These are phyloP conservation scores for Epichloe aotearoae DNA, from an alignment of 2,329 filamentous ascomycete species.

Conservation along the genomic window DNA sequence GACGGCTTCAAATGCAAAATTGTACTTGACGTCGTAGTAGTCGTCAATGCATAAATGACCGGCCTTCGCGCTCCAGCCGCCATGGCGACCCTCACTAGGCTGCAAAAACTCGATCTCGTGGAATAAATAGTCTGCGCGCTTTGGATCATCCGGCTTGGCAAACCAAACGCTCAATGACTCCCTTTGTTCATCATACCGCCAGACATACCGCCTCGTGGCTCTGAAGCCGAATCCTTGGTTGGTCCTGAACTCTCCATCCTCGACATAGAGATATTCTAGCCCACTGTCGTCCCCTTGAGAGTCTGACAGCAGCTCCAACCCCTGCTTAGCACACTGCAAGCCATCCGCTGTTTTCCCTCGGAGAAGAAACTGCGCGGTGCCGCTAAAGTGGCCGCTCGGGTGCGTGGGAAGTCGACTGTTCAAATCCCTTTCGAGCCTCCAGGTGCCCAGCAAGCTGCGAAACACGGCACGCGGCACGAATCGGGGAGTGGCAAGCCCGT, in stretches of 20 bases:
- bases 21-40: constrained; percentile 56
- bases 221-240: constrained; percentile 42
- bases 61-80: constrained; percentile 50
- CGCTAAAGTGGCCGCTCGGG: constrained; percentile 51
- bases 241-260: constrained; percentile 52
- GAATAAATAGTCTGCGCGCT: constrained; percentile 58
- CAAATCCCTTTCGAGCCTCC: constrained; percentile 49
- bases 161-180: constrained; percentile 64
- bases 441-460: constrained; percentile 54
- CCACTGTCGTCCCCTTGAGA: constrained; percentile 21
- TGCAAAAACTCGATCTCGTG: constrained; percentile 54
- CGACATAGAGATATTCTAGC: constrained; percentile 55
- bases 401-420: constrained; percentile 40
- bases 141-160: constrained; percentile 47
- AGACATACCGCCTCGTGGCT: constrained; percentile 55
- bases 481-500: constrained; percentile 27
- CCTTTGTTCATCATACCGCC: constrained; percentile 49
- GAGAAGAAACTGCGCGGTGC: constrained; percentile 51
- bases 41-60: constrained; percentile 60
- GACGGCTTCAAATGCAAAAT: constrained; percentile 48
- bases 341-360: constrained; percentile 45
- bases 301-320: neutral
- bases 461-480: constrained; percentile 58
- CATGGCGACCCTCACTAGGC: constrained; percentile 17
- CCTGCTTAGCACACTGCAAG: constrained; percentile 19